These are phyloP conservation scores for Ceratocystis variospora DNA, from an alignment of 2,329 filamentous ascomycete genomes.

Conservation along the genomic window DNA sequence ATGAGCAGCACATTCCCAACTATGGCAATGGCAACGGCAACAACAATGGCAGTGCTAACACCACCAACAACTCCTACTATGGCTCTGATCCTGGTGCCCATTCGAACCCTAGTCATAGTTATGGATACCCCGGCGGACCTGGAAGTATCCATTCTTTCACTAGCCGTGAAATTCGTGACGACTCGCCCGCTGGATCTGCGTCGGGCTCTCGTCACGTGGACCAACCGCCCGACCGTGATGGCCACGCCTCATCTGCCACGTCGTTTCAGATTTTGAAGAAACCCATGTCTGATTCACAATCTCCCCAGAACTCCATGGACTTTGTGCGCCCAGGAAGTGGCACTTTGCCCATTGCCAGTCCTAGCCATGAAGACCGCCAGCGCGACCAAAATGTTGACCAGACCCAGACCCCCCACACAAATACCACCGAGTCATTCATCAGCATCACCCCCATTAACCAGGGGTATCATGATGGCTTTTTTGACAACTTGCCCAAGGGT, in stretches of 20 bases:
- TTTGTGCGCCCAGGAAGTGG: constrained; percentile 30
- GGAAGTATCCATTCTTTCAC: constrained; percentile 15
- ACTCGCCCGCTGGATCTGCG: constrained; percentile 25
- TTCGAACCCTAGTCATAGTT: constrained; percentile 19
- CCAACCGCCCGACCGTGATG: constrained; percentile 21
- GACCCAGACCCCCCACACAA: constrained; percentile 17
- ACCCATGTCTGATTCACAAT: constrained; percentile 28
- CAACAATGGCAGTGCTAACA: constrained; percentile 14
- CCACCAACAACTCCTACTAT: constrained; percentile 19
- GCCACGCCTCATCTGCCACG: constrained; percentile 26
- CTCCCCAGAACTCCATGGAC: constrained; percentile 29
- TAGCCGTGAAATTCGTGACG: constrained; percentile 30
- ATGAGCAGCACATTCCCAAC: constrained; percentile 21
- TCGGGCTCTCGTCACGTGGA: constrained; percentile 21
- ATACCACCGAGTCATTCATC: constrained; percentile 17
- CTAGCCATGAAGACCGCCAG: constrained; percentile 31
- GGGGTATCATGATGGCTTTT: constrained; percentile 5
- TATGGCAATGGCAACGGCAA: constrained; percentile 20
- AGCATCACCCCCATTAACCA: constrained; percentile 19
- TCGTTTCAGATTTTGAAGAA: constrained; percentile 41
- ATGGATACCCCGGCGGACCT: constrained; percentile 21
- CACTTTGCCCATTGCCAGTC: constrained; percentile 33
- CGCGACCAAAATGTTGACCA: constrained; percentile 30
- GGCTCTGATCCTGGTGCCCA: constrained; percentile 22
- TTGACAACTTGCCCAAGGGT: constrained; percentile 10